Evolutionary conservation across 257 asterid species (phyloP).

Genomic region (Nicotiana tabacum): DNA sequence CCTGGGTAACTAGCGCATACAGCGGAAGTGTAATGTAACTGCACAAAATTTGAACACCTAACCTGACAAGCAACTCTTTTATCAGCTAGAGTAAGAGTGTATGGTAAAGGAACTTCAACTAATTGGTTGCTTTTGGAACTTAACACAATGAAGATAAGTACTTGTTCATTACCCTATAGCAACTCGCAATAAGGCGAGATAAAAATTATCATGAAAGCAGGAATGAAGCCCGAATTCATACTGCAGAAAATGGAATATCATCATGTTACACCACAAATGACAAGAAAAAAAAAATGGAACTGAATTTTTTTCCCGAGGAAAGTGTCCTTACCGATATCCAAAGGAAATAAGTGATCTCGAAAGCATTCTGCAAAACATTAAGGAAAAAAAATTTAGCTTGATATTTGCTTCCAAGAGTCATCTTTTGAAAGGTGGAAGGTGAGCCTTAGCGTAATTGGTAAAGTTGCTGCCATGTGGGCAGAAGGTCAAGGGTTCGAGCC

Average conservation of each 20-base stretch:
- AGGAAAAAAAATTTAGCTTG: background rate
- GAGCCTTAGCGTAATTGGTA: too few species aligned
- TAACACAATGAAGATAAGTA: background rate
- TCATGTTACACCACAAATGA: background rate
- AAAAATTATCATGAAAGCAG: slow-evolving; percentile 65
- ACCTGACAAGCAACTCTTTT: slow-evolving; percentile 37
- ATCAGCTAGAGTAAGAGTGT: background rate
- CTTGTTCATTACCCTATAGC: slow-evolving; percentile 53
- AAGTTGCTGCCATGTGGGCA: too few species aligned
- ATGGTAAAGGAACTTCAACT: background rate
- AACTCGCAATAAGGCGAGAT: slow-evolving; percentile 61
- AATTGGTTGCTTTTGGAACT: background rate
- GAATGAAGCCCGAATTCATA: slow-evolving; percentile 86
- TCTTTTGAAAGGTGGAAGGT: too few species aligned
- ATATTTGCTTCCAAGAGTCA: background rate
- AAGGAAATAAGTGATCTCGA: slow-evolving; percentile 84
- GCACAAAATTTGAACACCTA: slow-evolving; percentile 68
- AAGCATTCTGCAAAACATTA: slow-evolving; percentile 64
- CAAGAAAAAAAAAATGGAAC: background rate
- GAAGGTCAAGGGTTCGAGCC: too few species aligned
- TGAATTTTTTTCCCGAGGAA: background rate
- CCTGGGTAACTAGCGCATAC: slow-evolving; percentile 97
- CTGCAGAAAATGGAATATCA: slow-evolving; percentile 34
- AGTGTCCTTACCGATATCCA: slow-evolving; percentile 67
- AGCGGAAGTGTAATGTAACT: slow-evolving; percentile 95